Percentiles rank a stretch among this genome's conserved stretches.
Conservation (phyloP, 1,139 yeast species). For the Debaryomyces sp. region DNA sequence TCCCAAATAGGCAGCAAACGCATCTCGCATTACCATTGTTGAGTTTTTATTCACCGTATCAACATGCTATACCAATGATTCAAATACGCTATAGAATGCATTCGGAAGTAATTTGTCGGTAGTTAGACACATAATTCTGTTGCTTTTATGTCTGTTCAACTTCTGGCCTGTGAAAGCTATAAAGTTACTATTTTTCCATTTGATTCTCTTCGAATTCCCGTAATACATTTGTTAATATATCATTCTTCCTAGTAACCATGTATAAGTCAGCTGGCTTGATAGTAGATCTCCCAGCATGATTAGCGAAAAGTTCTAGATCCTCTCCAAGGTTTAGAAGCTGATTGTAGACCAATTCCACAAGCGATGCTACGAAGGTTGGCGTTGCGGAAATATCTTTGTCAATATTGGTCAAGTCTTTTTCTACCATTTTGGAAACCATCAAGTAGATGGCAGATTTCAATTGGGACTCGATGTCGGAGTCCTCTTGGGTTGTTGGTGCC, state of each 20-base stretch:
- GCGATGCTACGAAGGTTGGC: constrained; percentile 59
- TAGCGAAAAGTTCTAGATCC: constrained; percentile 66
- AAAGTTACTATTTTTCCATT: background rate
- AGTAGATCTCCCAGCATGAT: constrained; percentile 59
- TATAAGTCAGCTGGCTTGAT: constrained; percentile 55
- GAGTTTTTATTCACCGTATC: background rate
- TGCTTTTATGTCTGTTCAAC: background rate
- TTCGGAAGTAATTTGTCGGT: background rate
- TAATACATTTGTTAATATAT: constrained; percentile 44
- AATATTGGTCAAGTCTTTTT: constrained; percentile 27
- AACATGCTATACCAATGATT: background rate
- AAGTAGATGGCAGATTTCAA: constrained; percentile 62
- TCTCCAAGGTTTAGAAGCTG: constrained; percentile 57
- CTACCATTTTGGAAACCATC: constrained; percentile 57
- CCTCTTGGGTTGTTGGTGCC: constrained; percentile 1
- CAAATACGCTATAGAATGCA: background rate
- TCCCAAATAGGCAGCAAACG: constrained; percentile 2
- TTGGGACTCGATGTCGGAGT: constrained; percentile 31
- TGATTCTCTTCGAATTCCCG: constrained; percentile 29
- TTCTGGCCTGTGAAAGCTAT: background rate
- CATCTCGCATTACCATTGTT: background rate
- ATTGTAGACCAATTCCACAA: constrained; percentile 65
- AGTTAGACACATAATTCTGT: background rate
- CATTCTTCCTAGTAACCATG: constrained; percentile 58
- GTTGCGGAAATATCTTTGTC: constrained; percentile 37